These are phyloP conservation scores for Phytophthora boehmeriae DNA, from an alignment of 352 stramenopile species.

Conservation along the genomic window DNA sequence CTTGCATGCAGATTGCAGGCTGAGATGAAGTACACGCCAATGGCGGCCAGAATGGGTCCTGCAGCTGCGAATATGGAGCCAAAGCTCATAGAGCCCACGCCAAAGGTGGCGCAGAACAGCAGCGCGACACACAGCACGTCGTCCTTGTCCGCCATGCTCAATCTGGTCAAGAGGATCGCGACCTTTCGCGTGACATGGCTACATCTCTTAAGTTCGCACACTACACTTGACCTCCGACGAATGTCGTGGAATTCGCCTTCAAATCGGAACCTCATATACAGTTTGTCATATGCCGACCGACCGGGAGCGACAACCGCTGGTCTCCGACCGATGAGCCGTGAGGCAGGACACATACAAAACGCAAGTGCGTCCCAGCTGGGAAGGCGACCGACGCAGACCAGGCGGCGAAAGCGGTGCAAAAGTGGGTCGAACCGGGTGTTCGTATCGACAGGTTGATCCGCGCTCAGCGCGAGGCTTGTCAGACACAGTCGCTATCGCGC, in stretches of 20 bases:
- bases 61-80: conserved; percentile 65
- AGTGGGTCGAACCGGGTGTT: not conserved
- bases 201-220: not conserved
- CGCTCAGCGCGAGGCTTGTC: too few relatives aligned
- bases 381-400: conserved; percentile 27
- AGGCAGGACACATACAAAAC: conserved; percentile 18
- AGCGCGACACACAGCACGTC: conserved; percentile 63
- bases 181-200: conserved; percentile 24
- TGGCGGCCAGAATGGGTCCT: conserved; percentile 56
- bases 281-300: conserved; percentile 51
- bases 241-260: conserved; percentile 28
- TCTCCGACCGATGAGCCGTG: conserved; percentile 1
- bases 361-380: conserved; percentile 14
- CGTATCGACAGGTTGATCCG: conserved; percentile 23
- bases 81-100: conserved; percentile 79
- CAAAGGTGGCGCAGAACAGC: conserved; percentile 79
- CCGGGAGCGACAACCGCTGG: conserved; percentile 19
- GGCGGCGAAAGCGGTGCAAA: not conserved
- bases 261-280: conserved; percentile 33
- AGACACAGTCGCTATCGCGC: not conserved
- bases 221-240: conserved; percentile 9
- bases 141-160: conserved; percentile 36
- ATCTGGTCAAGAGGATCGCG: conserved; percentile 14
- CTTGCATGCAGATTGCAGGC: conserved; percentile 77
- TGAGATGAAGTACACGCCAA: conserved; percentile 79